phyloP scores from a whole-genome alignment of 257 asterid species.

The Eucommia ulmoides region DNA sequence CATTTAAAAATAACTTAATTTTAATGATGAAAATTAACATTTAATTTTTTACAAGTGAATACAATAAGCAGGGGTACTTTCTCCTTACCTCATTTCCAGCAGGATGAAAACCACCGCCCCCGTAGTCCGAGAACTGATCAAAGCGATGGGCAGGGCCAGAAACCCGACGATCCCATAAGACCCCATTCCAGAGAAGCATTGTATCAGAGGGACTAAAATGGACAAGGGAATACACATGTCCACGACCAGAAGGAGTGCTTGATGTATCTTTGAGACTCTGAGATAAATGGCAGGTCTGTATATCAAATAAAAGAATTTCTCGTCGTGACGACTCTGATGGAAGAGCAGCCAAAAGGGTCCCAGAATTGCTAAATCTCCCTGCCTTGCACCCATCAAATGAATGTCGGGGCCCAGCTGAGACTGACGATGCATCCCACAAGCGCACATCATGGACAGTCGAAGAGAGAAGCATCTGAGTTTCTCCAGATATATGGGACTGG shows the following conservation, averaged over 20 bases:
- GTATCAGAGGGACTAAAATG: slow-evolving; percentile 81
- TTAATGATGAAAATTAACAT: not conserved
- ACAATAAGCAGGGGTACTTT: no score
- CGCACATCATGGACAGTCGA: slow-evolving; percentile 82
- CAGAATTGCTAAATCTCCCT: slow-evolving; percentile 74
- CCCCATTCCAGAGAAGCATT: slow-evolving; percentile 91
- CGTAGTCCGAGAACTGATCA: slow-evolving; percentile 82
- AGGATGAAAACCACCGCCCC: slow-evolving; percentile 99
- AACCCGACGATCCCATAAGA: slow-evolving; percentile 84
- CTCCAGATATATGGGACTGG: slow-evolving; percentile 57
- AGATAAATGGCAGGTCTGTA: slow-evolving; percentile 57
- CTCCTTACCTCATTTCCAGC: slow-evolving; percentile 97
- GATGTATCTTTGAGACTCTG: slow-evolving; percentile 56
- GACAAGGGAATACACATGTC: slow-evolving; percentile 56
- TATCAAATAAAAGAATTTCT: slow-evolving; percentile 77
- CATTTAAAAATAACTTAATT: not conserved
- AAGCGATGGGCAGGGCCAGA: slow-evolving; percentile 67
- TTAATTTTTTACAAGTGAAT: not conserved
- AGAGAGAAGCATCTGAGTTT: slow-evolving; percentile 60
- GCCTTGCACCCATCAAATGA: slow-evolving; percentile 86
- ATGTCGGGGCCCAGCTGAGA: slow-evolving; percentile 79
- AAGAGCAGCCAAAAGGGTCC: slow-evolving; percentile 60
- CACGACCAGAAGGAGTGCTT: slow-evolving; percentile 44
- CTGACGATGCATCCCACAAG: slow-evolving; percentile 69
- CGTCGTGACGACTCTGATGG: slow-evolving; percentile 56